A percentile compares a stretch with the other conserved stretches of the same genome.
These are phyloP conservation scores for Tardiomyces blankii DNA, from an alignment of 1,139 yeast genomes.

Conservation along the genomic window DNA sequence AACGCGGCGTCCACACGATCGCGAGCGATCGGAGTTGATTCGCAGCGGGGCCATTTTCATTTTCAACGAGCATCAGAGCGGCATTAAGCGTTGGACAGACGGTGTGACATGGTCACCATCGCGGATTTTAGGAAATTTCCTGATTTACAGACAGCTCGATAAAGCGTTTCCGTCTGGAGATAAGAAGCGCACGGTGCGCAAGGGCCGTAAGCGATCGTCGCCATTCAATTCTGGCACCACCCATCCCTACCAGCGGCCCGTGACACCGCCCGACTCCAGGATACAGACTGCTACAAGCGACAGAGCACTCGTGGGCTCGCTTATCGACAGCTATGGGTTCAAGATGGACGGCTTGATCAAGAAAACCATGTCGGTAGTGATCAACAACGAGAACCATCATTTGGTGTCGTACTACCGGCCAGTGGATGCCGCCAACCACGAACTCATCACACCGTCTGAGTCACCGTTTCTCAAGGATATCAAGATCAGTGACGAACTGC, in stretches of 20 bases:
- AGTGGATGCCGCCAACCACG: slow-evolving; percentile 54
- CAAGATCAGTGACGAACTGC: slow-evolving; percentile 45
- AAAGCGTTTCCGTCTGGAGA: slow-evolving; percentile 36
- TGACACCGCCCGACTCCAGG: slow-evolving; percentile 8
- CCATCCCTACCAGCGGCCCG: background rate
- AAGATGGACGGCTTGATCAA: slow-evolving; percentile 71
- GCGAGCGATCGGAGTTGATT: slow-evolving; percentile 57
- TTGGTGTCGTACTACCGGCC: slow-evolving; percentile 69
- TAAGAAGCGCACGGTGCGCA: slow-evolving; percentile 25
- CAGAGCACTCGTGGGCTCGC: slow-evolving; percentile 41
- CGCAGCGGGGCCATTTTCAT: slow-evolving; percentile 75
- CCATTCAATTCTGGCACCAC: background rate
- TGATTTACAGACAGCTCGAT: slow-evolving; percentile 73
- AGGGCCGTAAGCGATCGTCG: slow-evolving; percentile 12
- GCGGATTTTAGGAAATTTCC: slow-evolving; percentile 69
- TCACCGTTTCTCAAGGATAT: slow-evolving; percentile 40
- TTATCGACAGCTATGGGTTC: slow-evolving; percentile 52
- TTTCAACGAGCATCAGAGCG: slow-evolving; percentile 70
- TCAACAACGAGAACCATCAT: slow-evolving; percentile 46
- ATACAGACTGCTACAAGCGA: slow-evolving; percentile 11
- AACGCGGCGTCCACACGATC: slow-evolving; percentile 71
- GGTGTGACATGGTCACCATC: slow-evolving; percentile 91
- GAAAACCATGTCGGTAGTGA: slow-evolving; percentile 57
- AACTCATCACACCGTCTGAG: slow-evolving; percentile 49
- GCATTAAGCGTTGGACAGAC: slow-evolving; percentile 90